phyloP scores from a whole-genome alignment of 768 basidiomycete species.

The Sarcomyxa edulis region DNA sequence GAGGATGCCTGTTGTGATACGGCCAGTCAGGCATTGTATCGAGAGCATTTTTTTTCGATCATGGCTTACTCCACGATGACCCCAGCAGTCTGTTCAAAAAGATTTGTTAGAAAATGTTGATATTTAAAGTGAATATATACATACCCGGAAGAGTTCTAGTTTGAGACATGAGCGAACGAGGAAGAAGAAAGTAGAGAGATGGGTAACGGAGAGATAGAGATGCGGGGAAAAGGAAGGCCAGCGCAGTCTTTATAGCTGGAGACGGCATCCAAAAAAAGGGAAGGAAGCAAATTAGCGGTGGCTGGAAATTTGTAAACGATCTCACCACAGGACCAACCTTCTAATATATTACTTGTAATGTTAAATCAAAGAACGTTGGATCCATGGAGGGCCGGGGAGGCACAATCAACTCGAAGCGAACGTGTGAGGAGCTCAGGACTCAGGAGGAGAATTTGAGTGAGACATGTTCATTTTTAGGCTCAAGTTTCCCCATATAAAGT shows the following conservation, averaged over 20 bases:
- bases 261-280: background rate
- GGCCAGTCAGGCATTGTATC: background rate
- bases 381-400: no score
- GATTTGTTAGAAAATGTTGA: constrained; percentile 3
- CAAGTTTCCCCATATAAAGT: no score
- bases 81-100: constrained; percentile 68
- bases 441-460: no score
- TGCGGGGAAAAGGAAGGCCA: constrained; percentile 1
- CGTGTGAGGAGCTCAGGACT: no score
- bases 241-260: no score
- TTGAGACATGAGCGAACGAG: constrained; percentile 5
- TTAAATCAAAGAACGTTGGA: no score
- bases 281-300: no score
- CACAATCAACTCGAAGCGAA: no score
- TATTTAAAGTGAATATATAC: constrained; percentile 3
- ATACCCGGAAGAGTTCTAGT: constrained; percentile 25
- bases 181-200: constrained; percentile 2
- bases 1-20: constrained; percentile 63
- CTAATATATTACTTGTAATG: no score
- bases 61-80: constrained; percentile 43
- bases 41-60: background rate
- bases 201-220: background rate
- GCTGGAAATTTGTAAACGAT: no score
- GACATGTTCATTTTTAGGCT: no score
- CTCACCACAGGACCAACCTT: no score